Evolutionary conservation across 441 rosid genomes (phyloP).

Genomic region (Gossypium trilobum): DNA sequence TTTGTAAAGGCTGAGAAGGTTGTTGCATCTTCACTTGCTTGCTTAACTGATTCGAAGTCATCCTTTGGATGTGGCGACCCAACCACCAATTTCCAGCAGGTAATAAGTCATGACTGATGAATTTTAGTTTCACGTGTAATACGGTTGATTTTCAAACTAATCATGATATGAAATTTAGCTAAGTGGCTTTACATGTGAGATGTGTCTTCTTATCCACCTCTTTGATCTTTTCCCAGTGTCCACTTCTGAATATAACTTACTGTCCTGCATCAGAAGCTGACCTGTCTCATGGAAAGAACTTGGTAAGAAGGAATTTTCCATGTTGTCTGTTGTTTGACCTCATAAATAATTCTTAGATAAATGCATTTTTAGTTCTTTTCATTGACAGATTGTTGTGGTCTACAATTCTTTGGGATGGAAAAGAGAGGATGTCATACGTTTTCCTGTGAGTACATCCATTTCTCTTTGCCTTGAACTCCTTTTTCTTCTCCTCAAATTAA

Average conservation of each 20-base stretch:
- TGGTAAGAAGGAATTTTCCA: constrained; percentile 44
- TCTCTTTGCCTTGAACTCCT: constrained; percentile 7
- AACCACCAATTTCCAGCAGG: constrained; percentile 64
- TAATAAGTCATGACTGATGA: constrained; percentile 19
- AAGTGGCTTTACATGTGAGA: constrained; percentile 6
- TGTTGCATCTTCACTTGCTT: constrained; percentile 72
- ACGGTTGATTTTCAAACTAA: background rate
- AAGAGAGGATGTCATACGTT: constrained; percentile 69
- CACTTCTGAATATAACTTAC: constrained; percentile 87
- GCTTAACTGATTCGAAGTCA: constrained; percentile 46
- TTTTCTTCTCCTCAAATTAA: background rate
- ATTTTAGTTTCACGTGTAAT: background rate
- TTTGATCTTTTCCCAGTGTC: constrained; percentile 52
- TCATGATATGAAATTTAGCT: background rate
- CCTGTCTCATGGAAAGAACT: constrained; percentile 50
- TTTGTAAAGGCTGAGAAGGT: constrained; percentile 75
- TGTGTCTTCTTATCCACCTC: background rate
- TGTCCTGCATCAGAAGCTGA: constrained; percentile 79
- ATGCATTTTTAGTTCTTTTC: constrained; percentile 15
- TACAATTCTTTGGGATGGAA: constrained; percentile 97
- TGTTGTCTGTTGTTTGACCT: constrained; percentile 15
- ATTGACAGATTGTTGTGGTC: constrained; percentile 55
- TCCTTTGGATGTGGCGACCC: constrained; percentile 28
- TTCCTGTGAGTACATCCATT: constrained; percentile 62
- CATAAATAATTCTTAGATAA: constrained; percentile 8